Percentiles rank a stretch among this genome's conserved stretches.
Evolutionary conservation across 192 early-diverging fungal genomes (phyloP).

Genomic region (Dimargaris cristalligena): DNA sequence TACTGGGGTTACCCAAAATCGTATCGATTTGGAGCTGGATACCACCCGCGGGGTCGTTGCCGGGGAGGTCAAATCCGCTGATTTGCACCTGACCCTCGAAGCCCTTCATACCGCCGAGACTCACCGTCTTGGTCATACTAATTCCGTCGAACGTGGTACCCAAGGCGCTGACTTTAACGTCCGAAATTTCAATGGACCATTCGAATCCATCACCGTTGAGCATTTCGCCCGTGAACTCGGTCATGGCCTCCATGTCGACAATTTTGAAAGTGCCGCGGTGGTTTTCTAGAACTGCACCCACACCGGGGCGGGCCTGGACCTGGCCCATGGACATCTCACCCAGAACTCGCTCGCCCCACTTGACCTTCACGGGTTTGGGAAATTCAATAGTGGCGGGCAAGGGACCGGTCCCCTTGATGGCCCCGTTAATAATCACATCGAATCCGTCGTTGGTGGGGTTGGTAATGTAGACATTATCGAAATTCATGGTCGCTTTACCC

Average conservation of each 20-base stretch:
- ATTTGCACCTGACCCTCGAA: constrained; percentile 25
- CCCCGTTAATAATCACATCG: constrained; percentile 27
- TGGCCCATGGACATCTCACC: constrained; percentile 30
- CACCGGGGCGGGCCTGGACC: constrained; percentile 22
- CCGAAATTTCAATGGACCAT: constrained; percentile 28
- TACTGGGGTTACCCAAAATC: constrained; percentile 15
- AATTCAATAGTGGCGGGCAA: constrained; percentile 29
- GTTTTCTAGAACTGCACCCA: constrained; percentile 29
- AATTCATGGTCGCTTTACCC: constrained; percentile 17
- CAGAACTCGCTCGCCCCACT: constrained; percentile 20
- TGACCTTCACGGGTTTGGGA: constrained; percentile 22
- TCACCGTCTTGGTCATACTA: constrained; percentile 30
- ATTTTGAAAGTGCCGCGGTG: constrained; percentile 21
- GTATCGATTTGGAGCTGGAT: constrained; percentile 17
- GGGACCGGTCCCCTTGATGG: constrained; percentile 30
- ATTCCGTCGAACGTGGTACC: constrained; percentile 29
- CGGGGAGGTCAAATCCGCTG: constrained; percentile 29
- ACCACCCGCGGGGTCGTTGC: constrained; percentile 26
- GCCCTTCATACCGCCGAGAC: constrained; percentile 24
- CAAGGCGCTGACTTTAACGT: constrained; percentile 34
- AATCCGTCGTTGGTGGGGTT: constrained; percentile 22
- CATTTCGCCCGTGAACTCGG: constrained; percentile 30
- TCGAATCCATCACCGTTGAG: constrained; percentile 27
- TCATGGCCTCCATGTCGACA: constrained; percentile 23
- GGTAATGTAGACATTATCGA: constrained; percentile 20